These are phyloP conservation scores for Trichosporon faecale DNA, from an alignment of 1,284 basidiomycete genomes.

Conservation along the genomic window DNA sequence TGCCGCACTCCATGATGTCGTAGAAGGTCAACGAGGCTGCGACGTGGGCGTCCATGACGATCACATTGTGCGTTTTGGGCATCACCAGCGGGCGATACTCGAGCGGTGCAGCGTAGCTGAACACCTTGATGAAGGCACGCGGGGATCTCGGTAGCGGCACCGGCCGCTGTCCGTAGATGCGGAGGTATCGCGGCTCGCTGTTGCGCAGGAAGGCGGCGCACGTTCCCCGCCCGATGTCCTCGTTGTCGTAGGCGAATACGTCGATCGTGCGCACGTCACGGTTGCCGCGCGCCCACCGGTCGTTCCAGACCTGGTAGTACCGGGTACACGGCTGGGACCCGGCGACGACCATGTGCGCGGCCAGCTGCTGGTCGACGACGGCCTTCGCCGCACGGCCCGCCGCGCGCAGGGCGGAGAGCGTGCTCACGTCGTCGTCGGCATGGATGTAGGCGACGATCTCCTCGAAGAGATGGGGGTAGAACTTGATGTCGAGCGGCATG, in stretches of 20 bases:
- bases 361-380: not conserved
- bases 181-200: not conserved
- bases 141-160: not conserved
- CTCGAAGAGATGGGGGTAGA: constrained; percentile 2
- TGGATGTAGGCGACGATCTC: not conserved
- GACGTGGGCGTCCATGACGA: not conserved
- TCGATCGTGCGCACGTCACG: not conserved
- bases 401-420: not conserved
- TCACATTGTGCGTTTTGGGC: not conserved
- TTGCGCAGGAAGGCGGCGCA: not conserved
- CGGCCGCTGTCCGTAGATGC: not conserved
- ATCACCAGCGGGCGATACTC: not conserved
- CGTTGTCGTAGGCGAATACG: not conserved
- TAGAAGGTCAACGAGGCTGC: not conserved
- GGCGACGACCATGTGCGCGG: not conserved
- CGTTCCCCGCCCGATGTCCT: not conserved
- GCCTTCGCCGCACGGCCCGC: not conserved
- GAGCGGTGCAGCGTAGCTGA: not conserved
- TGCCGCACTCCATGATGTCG: not conserved
- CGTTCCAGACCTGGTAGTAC: not conserved
- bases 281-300: not conserved
- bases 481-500: not conserved
- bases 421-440: not conserved
- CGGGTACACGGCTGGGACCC: not conserved
- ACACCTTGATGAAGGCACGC: not conserved